Base-by-base conservation (phyloP, 345 rosid genomes). In the Cardamine resedifolia region DNA sequence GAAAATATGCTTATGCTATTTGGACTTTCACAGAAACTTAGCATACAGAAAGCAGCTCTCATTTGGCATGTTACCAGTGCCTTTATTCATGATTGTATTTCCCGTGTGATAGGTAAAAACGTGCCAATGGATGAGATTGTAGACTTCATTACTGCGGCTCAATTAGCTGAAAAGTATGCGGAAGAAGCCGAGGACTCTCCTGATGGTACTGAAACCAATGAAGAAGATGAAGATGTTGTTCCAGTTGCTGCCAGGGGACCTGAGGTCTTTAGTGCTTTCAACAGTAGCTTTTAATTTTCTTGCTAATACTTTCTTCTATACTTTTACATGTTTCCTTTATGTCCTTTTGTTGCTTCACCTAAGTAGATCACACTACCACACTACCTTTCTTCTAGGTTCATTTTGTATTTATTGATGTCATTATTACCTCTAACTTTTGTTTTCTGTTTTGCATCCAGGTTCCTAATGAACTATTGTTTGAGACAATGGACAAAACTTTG, bases 401-500 rank as follows among this genome's bases (percentile, higher is more conserved):
- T 70, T 39, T 16, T 34, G 10, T 64, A 24, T 48, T 14, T 8
- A 21, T 44, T 43, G 4, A 60, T 52, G 58, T 19, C 15, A 16
- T 67, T 59, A 10, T 58, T 55, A 15, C 34, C 57, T 51, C 65
- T 70, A 30, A 70, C 51, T 24, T 39, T 27, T 31, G 21, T 69
- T 75, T 64, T 31, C 4, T 70, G 72, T 20, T 58, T 64, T 48
- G 26, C 45, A 4, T 64, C 0, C 71, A 77, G 81, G 77, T 77
- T 77, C 82, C 75, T 33, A 72, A 91, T 71, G 97, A 91, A 84
- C 45, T 48, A 19, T 76, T 95, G 78, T 95, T 72, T 80, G 85
- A 88, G 67, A 88, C 89, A 10, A 89, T 91, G 97, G 91, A 85
- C 64, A 91, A 85, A 79, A 91, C 99, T 10, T 87, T 95, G 73